These are phyloP conservation scores for Neophaeococcomyces mojaviensis DNA, from an alignment of 2,329 filamentous ascomycete genomes.

Conservation along the genomic window DNA sequence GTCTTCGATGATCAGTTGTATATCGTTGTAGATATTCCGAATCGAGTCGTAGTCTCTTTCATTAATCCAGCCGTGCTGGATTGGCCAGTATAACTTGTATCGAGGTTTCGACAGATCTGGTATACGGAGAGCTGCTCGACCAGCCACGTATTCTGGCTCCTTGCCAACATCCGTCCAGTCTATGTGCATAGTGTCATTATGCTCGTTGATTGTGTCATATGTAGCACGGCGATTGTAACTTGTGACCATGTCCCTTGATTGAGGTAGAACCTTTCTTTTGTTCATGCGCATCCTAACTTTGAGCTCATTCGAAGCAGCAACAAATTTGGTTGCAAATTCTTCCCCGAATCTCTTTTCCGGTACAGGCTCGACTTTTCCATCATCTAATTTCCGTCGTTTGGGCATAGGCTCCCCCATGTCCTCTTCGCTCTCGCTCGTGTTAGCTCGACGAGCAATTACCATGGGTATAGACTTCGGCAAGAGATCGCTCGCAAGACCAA, in stretches of 20 bases:
- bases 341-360: constrained; percentile 81
- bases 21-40: constrained; percentile 75
- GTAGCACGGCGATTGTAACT: constrained; percentile 85
- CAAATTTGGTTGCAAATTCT: constrained; percentile 65
- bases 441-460: constrained; percentile 74
- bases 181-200: constrained; percentile 88
- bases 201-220: constrained; percentile 80
- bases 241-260: constrained; percentile 89
- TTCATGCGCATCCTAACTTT: constrained; percentile 86
- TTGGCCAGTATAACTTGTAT: constrained; percentile 89
- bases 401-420: constrained; percentile 70
- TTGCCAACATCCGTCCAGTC: constrained; percentile 83
- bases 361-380: constrained; percentile 37
- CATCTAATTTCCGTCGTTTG: constrained; percentile 54
- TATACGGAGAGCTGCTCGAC: constrained; percentile 73
- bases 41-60: constrained; percentile 79
- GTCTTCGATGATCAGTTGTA: constrained; percentile 78
- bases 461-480: constrained; percentile 91
- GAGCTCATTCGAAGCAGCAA: constrained; percentile 75
- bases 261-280: constrained; percentile 92
- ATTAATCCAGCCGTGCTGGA: constrained; percentile 79
- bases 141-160: constrained; percentile 68
- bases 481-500: constrained; percentile 92
- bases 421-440: constrained; percentile 75
- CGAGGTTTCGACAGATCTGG: constrained; percentile 82